phyloP scores from a whole-genome alignment of 768 basidiomycete genomes.

The Xerocomus spinulosus region DNA sequence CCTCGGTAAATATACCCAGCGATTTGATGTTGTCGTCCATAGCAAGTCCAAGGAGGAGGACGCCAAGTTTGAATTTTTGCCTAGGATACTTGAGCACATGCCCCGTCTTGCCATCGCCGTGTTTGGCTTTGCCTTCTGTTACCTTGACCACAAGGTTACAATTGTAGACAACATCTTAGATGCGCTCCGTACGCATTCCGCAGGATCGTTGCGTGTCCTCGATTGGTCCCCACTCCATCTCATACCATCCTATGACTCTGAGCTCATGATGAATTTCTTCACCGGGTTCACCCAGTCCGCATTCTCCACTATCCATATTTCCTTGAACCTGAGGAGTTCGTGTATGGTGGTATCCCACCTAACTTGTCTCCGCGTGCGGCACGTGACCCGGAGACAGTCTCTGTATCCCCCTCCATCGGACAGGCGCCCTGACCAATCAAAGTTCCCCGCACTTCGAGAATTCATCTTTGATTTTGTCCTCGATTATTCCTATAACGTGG shows the following conservation, averaged over 20 bases:
- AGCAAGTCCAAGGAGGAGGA: background rate
- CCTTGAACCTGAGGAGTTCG: conserved; percentile 4
- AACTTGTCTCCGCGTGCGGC: conserved; percentile 2
- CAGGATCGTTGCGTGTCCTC: conserved; percentile 18
- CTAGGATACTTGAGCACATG: conserved; percentile 14
- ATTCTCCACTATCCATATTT: conserved; percentile 11
- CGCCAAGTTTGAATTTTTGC: conserved; percentile 6
- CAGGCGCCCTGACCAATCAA: too few relatives aligned
- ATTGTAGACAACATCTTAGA: too few relatives aligned
- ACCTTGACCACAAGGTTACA: background rate
- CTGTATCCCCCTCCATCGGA: too few relatives aligned
- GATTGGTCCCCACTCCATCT: conserved; percentile 10
- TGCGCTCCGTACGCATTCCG: conserved; percentile 13
- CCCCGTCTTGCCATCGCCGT: conserved; percentile 18
- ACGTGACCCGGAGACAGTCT: too few relatives aligned
- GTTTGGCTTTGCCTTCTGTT: background rate
- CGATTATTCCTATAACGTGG: too few relatives aligned
- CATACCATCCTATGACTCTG: background rate
- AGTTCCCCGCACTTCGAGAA: conserved; percentile 12
- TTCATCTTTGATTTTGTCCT: conserved; percentile 8
- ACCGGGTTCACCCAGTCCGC: conserved; percentile 10
- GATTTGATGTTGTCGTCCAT: conserved; percentile 24
- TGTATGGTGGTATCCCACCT: conserved; percentile 3
- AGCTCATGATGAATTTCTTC: too few relatives aligned
- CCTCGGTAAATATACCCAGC: conserved; percentile 22